Evolutionary conservation across 2,329 filamentous ascomycete species (phyloP).

Genomic region (Macroventuria anomochaeta): DNA sequence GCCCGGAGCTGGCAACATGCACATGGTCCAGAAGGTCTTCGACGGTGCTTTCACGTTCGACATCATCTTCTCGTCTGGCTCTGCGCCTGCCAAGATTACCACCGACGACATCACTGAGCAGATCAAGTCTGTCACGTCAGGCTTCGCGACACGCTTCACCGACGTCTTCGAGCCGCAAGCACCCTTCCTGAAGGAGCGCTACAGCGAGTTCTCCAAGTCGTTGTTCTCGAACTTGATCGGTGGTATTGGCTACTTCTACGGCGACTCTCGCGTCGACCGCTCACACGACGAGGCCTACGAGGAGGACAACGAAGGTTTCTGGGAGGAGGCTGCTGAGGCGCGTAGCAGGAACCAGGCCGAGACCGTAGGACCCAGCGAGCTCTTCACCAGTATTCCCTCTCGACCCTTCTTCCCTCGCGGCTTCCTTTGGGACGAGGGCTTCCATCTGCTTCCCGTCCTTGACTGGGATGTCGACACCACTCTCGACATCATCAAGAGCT

Average conservation of each 20-base stretch:
- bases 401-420: slow-evolving; percentile 95
- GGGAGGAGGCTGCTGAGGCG: slow-evolving; percentile 87
- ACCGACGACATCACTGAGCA: slow-evolving; percentile 71
- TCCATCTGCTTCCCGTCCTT: slow-evolving; percentile 87
- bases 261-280: slow-evolving; percentile 84
- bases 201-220: slow-evolving; percentile 80
- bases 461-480: slow-evolving; percentile 92
- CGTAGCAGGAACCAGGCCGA: slow-evolving; percentile 71
- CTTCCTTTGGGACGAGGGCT: slow-evolving; percentile 98
- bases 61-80: slow-evolving; percentile 83
- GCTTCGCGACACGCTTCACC: slow-evolving; percentile 77
- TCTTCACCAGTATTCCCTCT: slow-evolving; percentile 91
- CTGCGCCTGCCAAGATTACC: slow-evolving; percentile 62
- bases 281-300: slow-evolving; percentile 93
- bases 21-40: slow-evolving; percentile 90
- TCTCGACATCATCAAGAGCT: slow-evolving; percentile 87
- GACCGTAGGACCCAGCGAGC: slow-evolving; percentile 80
- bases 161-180: slow-evolving; percentile 74
- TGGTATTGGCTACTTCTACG: slow-evolving; percentile 94
- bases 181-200: slow-evolving; percentile 77
- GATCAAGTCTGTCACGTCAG: slow-evolving; percentile 69
- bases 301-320: slow-evolving; percentile 93
- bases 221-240: slow-evolving; percentile 95
- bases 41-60: slow-evolving; percentile 91
- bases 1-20: slow-evolving; percentile 76